Percentiles rank a stretch among this genome's conserved stretches.
Evolutionary conservation across 495 filamentous ascomycete species (phyloP).

Genomic region (Beverwykella pulmonaria): DNA sequence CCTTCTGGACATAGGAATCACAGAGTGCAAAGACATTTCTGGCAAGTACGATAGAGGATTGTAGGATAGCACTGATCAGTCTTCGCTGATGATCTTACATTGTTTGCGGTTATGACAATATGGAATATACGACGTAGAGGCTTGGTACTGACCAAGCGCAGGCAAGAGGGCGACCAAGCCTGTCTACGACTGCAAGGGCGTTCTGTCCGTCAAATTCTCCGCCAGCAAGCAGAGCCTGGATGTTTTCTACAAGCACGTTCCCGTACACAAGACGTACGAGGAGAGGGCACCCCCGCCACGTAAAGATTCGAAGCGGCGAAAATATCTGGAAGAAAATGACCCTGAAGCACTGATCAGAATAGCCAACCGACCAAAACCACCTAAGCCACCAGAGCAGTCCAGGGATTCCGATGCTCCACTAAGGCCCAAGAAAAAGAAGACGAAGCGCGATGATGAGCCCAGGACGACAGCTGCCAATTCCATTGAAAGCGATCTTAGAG

Average conservation of each 20-base stretch:
- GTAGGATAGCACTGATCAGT: no score
- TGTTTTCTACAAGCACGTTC: slow-evolving; percentile 40
- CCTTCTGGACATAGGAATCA: no score
- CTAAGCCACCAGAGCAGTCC: slow-evolving; percentile 16
- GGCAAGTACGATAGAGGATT: no score
- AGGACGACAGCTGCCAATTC: slow-evolving; percentile 24
- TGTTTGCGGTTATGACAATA: no score
- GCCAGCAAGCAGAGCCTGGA: slow-evolving; percentile 34
- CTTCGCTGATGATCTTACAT: no score
- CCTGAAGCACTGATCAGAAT: slow-evolving; percentile 36
- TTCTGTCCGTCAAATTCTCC: slow-evolving; percentile 41
- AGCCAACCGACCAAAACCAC: slow-evolving; percentile 24
- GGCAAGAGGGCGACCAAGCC: slow-evolving; percentile 37
- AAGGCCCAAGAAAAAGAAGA: slow-evolving; percentile 32
- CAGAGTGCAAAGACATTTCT: no score
- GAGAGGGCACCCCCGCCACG: slow-evolving; percentile 40
- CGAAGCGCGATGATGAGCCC: slow-evolving; percentile 18
- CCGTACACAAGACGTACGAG: slow-evolving; percentile 40
- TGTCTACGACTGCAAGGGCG: slow-evolving; percentile 40
- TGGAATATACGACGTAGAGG: neutral
- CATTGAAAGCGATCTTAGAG: slow-evolving; percentile 37
- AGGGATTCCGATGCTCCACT: slow-evolving; percentile 1
- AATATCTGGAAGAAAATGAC: slow-evolving; percentile 30
- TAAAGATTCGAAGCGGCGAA: slow-evolving; percentile 38
- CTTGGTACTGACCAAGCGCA: neutral